Conservation (phyloP, 2,329 filamentous ascomycete species). For the Dactylellina parvicollis region DNA sequence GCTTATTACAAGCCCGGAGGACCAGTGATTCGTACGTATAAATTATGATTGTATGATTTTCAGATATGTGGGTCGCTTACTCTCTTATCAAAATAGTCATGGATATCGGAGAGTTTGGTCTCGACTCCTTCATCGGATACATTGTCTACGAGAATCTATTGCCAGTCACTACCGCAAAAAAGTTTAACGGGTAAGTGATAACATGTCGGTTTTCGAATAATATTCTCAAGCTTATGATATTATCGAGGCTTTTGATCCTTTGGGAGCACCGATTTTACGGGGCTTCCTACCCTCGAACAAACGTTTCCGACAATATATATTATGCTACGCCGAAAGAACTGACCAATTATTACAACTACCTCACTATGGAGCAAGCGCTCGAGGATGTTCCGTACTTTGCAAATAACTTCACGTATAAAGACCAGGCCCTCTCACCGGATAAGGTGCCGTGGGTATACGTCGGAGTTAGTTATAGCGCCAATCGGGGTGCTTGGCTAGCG, state of each 20-base stretch:
- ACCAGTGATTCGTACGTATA: slow-evolving; percentile 55
- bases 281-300: slow-evolving; percentile 60
- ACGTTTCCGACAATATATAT: slow-evolving; percentile 39
- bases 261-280: slow-evolving; percentile 61
- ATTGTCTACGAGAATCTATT: slow-evolving; percentile 25
- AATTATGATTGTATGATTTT: background rate
- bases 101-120: slow-evolving; percentile 54
- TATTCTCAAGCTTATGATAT: background rate
- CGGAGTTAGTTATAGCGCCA: slow-evolving; percentile 55
- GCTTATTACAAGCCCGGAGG: slow-evolving; percentile 55
- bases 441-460: slow-evolving; percentile 31
- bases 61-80: background rate
- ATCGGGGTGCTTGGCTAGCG: slow-evolving; percentile 55
- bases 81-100: slow-evolving; percentile 42
- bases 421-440: slow-evolving; percentile 55
- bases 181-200: slow-evolving; percentile 47
- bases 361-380: slow-evolving; percentile 62
- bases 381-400: slow-evolving; percentile 62
- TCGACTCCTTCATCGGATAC: slow-evolving; percentile 32
- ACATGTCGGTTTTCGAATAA: background rate
- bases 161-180: slow-evolving; percentile 40
- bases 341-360: slow-evolving; percentile 59
- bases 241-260: slow-evolving; percentile 52
- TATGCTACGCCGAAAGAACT: slow-evolving; percentile 57
- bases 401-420: slow-evolving; percentile 60